A percentile compares a stretch with the other conserved stretches of the same genome.
Conservation (phyloP, 306 rosid genomes). For the Purshia tridentata region DNA sequence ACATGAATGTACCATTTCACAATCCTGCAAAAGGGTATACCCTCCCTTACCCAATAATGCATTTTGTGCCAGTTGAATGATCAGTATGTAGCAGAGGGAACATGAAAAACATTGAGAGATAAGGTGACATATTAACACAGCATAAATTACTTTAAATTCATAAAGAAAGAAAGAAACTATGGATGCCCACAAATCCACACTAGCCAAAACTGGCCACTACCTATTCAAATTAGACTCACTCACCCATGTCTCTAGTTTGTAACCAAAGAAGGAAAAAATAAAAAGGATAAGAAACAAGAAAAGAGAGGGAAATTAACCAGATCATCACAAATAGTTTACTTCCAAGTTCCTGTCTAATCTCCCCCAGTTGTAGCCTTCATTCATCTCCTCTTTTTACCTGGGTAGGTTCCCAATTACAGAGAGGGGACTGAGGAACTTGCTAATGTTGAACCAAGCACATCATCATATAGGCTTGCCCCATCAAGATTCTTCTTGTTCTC, state of each 20-base stretch:
- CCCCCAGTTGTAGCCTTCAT: neutral
- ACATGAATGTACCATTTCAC: neutral
- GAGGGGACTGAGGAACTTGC: constrained; percentile 43
- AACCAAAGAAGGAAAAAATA: neutral
- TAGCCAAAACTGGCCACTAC: constrained; percentile 23
- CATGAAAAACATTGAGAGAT: neutral
- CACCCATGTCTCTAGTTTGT: constrained; percentile 21
- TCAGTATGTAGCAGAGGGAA: neutral
- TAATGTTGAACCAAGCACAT: constrained; percentile 31
- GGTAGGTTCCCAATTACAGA: constrained; percentile 10
- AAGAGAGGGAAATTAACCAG: neutral
- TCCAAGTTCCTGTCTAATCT: constrained; percentile 4
- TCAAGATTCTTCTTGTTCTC: constrained; percentile 18
- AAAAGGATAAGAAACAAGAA: neutral
- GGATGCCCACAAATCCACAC: constrained; percentile 12
- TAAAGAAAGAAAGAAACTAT: neutral
- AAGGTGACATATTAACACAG: constrained; percentile 7
- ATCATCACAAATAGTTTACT: neutral
- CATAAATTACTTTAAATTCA: constrained; percentile 16
- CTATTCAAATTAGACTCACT: constrained; percentile 24
- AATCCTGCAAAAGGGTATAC: constrained; percentile 1
- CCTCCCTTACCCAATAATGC: constrained; percentile 5
- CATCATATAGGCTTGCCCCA: constrained; percentile 30
- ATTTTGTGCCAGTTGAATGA: neutral
- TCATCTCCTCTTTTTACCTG: constrained; percentile 1